Base-by-base conservation (phyloP, 257 asterid genomes). In the Asclepias syriaca region DNA sequence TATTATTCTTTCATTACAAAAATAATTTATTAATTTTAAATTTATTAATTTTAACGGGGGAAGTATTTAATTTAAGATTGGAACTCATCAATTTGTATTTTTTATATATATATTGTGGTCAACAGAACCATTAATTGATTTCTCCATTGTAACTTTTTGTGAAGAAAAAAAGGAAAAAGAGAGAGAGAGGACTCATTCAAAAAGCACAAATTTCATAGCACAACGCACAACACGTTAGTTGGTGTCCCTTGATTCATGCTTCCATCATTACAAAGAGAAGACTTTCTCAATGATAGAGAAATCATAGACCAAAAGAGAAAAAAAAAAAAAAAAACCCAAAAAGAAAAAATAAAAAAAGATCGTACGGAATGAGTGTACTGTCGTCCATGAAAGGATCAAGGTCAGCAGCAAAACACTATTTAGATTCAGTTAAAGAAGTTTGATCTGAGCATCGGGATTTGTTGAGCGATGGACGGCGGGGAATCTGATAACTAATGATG, bases 121-220 rank as follows among this genome's bases (percentile, higher is more conserved):
- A 58, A 58, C 29, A 8, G n/a, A 6, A 8, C 19, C 8, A 34
- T 61, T 34, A 12, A 27, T 29, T 13, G 2, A 27, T 27, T 57
- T 57, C 12, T 57, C 16, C 48, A 43, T 43, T 43, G 48, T 43
- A 22, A 57, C 24, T 8, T 57, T 22, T 22, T 21, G 63, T 57
- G 12, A 6, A 24, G 12, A 14, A 1, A 0, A 3, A 3, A 12
- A 53, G 27, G 12, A 54, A 22, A 54, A 29, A 29, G 34, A 7
- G 1, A 16, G 22, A 34, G 24, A 46, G 37, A 7, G 14, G 67
- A 64, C 68, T 64, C 68, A 64, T 64, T 64, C 68, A 64, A 64
- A 48, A 9, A 2, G 50, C 8, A 37, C 68, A 64, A 64, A 16
- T 37, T 2, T 37, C 27, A 7, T 37, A 37, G 68, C 68, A 34